A percentile compares a stretch with the other conserved stretches of the same genome.
Conservation (phyloP, 1,284 basidiomycete species). For the Ceratorhiza oryzae-sativae region DNA sequence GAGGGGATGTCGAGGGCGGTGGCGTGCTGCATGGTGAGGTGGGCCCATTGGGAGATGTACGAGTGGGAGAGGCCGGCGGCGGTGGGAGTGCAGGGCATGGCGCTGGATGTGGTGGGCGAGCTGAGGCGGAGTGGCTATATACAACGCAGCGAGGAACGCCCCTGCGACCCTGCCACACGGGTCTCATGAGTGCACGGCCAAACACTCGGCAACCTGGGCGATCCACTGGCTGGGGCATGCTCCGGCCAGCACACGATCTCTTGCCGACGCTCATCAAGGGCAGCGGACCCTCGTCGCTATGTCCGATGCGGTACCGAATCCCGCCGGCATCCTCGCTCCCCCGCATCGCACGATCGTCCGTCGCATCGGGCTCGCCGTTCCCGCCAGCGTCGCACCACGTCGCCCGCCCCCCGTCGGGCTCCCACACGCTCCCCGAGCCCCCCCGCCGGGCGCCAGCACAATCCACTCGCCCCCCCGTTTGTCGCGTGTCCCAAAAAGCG, state of each 20-base stretch:
- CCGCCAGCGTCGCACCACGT: background rate
- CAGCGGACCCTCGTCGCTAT: background rate
- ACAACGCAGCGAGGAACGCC: no score
- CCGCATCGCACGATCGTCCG: background rate
- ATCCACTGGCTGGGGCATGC: no score
- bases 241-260: background rate
- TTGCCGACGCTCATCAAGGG: background rate
- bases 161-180: no score
- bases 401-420: background rate
- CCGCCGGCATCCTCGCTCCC: background rate
- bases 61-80: conserved; percentile 25
- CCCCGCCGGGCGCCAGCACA: background rate
- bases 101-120: conserved; percentile 46
- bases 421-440: background rate
- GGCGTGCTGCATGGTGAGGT: conserved; percentile 4
- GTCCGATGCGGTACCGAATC: background rate
- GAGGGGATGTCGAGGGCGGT: background rate
- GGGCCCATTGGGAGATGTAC: conserved; percentile 34
- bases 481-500: conserved; percentile 5
- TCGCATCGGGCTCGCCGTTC: background rate
- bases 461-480: background rate
- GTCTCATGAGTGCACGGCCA: no score
- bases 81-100: conserved; percentile 29
- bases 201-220: no score
- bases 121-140: conserved; percentile 10